These are phyloP conservation scores for Fraxinus sp. DNA, from an alignment of 305 asterid genomes.

Conservation along the genomic window DNA sequence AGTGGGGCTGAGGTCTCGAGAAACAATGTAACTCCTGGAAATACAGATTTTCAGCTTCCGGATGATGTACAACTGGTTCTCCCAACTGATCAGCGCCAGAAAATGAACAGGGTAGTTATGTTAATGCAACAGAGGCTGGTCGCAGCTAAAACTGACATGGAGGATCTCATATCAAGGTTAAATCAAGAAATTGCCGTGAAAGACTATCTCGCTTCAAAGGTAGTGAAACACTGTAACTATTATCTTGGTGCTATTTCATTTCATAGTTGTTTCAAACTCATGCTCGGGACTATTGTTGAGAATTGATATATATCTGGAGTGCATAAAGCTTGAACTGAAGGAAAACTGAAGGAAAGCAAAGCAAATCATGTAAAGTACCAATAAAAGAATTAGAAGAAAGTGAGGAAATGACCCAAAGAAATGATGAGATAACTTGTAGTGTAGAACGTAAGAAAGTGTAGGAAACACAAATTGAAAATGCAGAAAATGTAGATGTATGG, in stretches of 20 bases:
- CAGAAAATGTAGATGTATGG: background rate
- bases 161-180: constrained; percentile 95
- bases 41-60: constrained; percentile 53
- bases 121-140: constrained; percentile 74
- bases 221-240: constrained; percentile 27
- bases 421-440: background rate
- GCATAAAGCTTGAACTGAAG: background rate
- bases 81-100: constrained; percentile 84
- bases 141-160: constrained; percentile 94
- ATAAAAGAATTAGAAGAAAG: background rate
- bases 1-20: constrained; percentile 45
- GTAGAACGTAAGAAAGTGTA: background rate
- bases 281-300: background rate
- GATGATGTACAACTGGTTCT: constrained; percentile 67
- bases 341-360: background rate
- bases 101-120: constrained; percentile 67
- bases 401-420: constrained; percentile 1
- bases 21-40: constrained; percentile 37
- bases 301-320: background rate
- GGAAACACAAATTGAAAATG: background rate
- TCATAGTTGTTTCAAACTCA: constrained; percentile 17
- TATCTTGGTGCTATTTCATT: constrained; percentile 11
- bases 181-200: constrained; percentile 92
- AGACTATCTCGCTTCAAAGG: constrained; percentile 93
- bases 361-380: background rate